phyloP scores from a whole-genome alignment of 495 filamentous ascomycete genomes.

The Penicillium coprophilum region DNA sequence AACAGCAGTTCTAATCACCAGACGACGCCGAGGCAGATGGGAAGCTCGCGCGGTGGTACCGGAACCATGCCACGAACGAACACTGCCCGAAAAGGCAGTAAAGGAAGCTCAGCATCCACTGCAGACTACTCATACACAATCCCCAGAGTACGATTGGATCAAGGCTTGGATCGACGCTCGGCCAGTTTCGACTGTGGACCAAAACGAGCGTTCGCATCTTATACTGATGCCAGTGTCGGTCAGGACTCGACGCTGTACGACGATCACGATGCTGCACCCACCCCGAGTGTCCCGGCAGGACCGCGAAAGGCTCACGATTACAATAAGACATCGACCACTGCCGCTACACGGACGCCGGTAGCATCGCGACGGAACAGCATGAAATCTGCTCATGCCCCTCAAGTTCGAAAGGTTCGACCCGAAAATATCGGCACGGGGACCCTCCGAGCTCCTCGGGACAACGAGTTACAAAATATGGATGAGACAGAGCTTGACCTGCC shows the following conservation, averaged over 20 bases:
- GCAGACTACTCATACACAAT: slow-evolving; percentile 57
- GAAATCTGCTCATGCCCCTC: slow-evolving; percentile 58
- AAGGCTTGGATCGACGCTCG: slow-evolving; percentile 58
- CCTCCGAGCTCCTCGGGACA: slow-evolving; percentile 32
- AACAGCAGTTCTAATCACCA: slow-evolving; percentile 80
- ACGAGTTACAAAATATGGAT: slow-evolving; percentile 25
- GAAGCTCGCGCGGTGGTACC: slow-evolving; percentile 53
- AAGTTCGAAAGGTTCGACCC: slow-evolving; percentile 32
- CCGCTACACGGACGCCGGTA: slow-evolving; percentile 44
- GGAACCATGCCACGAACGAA: slow-evolving; percentile 28
- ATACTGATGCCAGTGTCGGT: slow-evolving; percentile 22
- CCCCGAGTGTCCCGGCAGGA: slow-evolving; percentile 80
- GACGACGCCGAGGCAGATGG: slow-evolving; percentile 59
- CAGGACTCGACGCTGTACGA: slow-evolving; percentile 43
- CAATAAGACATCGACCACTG: slow-evolving; percentile 43
- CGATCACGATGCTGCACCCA: slow-evolving; percentile 81
- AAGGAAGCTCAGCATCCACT: slow-evolving; percentile 70
- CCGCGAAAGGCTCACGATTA: slow-evolving; percentile 54
- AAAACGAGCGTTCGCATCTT: slow-evolving; percentile 34
- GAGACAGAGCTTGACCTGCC: slow-evolving; percentile 38
- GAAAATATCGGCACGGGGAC: slow-evolving; percentile 43
- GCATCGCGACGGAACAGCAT: slow-evolving; percentile 59
- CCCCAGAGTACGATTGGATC: slow-evolving; percentile 53
- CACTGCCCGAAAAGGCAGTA: slow-evolving; percentile 62
- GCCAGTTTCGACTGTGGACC: slow-evolving; percentile 74